Conservation (phyloP, 805 yeast species). For the Yarrowia sp. region DNA sequence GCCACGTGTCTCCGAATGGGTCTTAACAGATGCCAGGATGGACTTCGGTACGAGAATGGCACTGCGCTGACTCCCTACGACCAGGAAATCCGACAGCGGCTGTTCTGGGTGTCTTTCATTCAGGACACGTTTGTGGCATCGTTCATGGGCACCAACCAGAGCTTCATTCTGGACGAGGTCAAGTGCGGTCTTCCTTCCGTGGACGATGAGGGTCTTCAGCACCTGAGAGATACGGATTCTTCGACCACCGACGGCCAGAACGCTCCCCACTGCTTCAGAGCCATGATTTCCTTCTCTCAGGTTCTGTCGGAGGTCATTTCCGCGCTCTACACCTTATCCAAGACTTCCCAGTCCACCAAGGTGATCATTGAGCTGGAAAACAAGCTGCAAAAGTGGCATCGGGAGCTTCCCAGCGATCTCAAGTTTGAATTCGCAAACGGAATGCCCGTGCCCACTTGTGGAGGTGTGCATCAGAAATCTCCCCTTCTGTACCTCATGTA, state of each 20-base stretch:
- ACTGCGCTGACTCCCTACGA: constrained; percentile 69
- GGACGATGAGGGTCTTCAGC: constrained; percentile 46
- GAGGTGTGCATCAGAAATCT: constrained; percentile 47
- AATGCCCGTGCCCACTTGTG: constrained; percentile 44
- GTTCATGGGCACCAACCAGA: constrained; percentile 81
- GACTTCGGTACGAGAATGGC: constrained; percentile 72
- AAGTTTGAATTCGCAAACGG: constrained; percentile 61
- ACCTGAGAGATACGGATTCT: constrained; percentile 20
- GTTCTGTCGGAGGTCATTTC: constrained; percentile 77
- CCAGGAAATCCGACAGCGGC: constrained; percentile 80
- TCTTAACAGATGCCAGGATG: constrained; percentile 78
- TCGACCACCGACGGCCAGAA: constrained; percentile 35
- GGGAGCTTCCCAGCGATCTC: constrained; percentile 67
- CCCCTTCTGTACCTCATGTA: constrained; percentile 62
- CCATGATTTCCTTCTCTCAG: constrained; percentile 57
- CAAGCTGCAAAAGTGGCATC: constrained; percentile 78
- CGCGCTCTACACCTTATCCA: constrained; percentile 50
- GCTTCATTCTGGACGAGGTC: constrained; percentile 79
- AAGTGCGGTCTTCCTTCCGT: constrained; percentile 79
- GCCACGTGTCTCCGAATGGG: constrained; percentile 87
- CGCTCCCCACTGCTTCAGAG: constrained; percentile 40
- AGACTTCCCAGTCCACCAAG: constrained; percentile 44
- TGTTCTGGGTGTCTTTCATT: constrained; percentile 84
- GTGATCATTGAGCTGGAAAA: constrained; percentile 57
- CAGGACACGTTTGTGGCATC: constrained; percentile 78